A percentile compares a stretch with the other conserved stretches of the same genome.
Evolutionary conservation across 495 filamentous ascomycete species (phyloP).

Genomic region (Podospora pseudocomata): DNA sequence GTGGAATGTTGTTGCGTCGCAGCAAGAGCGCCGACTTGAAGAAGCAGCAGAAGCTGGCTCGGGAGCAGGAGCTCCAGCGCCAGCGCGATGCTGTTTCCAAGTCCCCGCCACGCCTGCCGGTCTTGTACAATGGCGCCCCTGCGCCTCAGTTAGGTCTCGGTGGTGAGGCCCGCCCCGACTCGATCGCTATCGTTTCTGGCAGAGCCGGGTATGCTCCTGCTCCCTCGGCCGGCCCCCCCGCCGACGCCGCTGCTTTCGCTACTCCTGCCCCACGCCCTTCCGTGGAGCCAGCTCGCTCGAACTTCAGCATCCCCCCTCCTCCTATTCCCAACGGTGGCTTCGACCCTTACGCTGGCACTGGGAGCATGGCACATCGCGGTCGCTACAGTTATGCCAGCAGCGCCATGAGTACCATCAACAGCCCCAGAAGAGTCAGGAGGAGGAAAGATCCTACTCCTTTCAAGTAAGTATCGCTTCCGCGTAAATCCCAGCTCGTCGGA

Average conservation of each 20-base stretch:
- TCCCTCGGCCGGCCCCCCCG: background rate
- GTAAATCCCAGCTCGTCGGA: background rate
- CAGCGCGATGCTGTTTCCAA: constrained; percentile 65
- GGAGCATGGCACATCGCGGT: constrained; percentile 96
- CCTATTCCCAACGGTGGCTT: constrained; percentile 53
- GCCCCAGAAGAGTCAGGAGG: constrained; percentile 83
- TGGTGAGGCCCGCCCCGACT: constrained; percentile 65
- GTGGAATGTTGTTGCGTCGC: constrained; percentile 68
- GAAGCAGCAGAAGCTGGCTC: constrained; percentile 53
- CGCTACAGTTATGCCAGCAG: constrained; percentile 96
- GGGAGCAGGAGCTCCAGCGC: constrained; percentile 64
- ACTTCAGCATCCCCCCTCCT: constrained; percentile 39
- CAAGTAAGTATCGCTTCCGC: constrained; percentile 64
- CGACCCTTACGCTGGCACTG: constrained; percentile 76
- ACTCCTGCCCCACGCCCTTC: constrained; percentile 41
- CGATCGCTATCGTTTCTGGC: constrained; percentile 58
- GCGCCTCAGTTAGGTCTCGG: constrained; percentile 61
- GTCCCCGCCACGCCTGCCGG: constrained; percentile 75
- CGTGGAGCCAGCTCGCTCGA: constrained; percentile 41
- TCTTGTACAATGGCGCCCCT: constrained; percentile 58
- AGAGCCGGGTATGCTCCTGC: constrained; percentile 28
- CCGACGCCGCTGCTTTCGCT: background rate
- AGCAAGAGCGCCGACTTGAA: constrained; percentile 76
- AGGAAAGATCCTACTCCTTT: constrained; percentile 97
- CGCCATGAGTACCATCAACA: constrained; percentile 87